Percentiles rank a stretch among this genome's conserved stretches.
These are phyloP conservation scores for Penicillium psychrosexuale DNA, from an alignment of 2,329 filamentous ascomycete genomes.

Conservation along the genomic window DNA sequence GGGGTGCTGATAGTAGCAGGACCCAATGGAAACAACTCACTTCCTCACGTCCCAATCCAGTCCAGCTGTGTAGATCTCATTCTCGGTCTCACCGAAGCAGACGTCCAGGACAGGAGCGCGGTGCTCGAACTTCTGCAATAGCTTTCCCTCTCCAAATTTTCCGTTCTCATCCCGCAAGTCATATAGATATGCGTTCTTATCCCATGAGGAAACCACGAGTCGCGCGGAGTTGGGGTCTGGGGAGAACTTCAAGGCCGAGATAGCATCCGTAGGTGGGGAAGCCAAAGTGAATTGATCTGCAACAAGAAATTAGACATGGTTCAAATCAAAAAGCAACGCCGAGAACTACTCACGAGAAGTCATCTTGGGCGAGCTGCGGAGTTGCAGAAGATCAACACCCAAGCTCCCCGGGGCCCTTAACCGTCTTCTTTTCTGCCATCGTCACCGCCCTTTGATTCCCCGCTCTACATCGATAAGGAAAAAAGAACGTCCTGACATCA, in stretches of 20 bases:
- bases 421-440: conserved; percentile 33
- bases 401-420: conserved; percentile 17
- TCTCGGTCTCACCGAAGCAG: conserved; percentile 79
- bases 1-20: conserved; percentile 56
- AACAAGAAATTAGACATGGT: not conserved
- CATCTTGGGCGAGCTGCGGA: conserved; percentile 30
- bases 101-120: conserved; percentile 84
- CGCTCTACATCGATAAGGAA: conserved; percentile 25
- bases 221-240: conserved; percentile 69
- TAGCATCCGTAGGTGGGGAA: conserved; percentile 78
- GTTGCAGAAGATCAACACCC: conserved; percentile 21
- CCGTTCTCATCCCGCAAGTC: conserved; percentile 59
- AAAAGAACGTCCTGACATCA: conserved; percentile 8
- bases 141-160: conserved; percentile 57
- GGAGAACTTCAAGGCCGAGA: conserved; percentile 84
- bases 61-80: conserved; percentile 80
- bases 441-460: conserved; percentile 29
- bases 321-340: not conserved
- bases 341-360: conserved; percentile 41
- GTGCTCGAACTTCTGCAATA: conserved; percentile 73
- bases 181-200: conserved; percentile 87
- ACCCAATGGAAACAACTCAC: conserved; percentile 44
- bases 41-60: conserved; percentile 82
- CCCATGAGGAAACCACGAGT: conserved; percentile 92
- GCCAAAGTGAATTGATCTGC: conserved; percentile 75